Conservation (phyloP, 2,329 filamentous ascomycete genomes). For the Colletotrichum sp. region DNA sequence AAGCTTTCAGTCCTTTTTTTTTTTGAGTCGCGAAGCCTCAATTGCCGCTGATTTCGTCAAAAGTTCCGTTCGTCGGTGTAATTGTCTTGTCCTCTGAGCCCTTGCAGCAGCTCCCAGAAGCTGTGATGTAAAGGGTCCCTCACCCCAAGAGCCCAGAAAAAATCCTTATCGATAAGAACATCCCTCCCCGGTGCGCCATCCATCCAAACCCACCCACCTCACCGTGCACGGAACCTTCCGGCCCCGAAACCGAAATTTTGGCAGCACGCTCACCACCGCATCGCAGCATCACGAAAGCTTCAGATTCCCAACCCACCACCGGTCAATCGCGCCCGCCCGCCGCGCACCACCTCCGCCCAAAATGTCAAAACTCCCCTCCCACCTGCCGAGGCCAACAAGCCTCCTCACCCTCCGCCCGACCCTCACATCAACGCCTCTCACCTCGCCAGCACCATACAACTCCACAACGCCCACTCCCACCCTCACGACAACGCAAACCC, state of each 20-base stretch:
- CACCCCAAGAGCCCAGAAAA: background rate
- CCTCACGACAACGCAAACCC: slow-evolving; percentile 55
- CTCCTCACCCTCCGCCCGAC: background rate
- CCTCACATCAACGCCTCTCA: slow-evolving; percentile 13
- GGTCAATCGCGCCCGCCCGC: background rate
- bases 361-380: slow-evolving; percentile 19
- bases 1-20: background rate
- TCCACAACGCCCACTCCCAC: background rate
- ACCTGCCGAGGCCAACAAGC: slow-evolving; percentile 12
- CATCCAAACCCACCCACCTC: background rate
- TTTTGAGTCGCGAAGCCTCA: background rate
- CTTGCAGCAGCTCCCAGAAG: background rate
- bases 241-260: slow-evolving; percentile 19
- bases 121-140: slow-evolving; percentile 17
- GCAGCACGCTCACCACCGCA: background rate
- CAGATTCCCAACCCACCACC: background rate
- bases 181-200: background rate
- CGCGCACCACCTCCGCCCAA: background rate
- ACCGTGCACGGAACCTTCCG: slow-evolving; percentile 16
- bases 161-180: slow-evolving; percentile 19
- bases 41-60: background rate
- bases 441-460: slow-evolving; percentile 34
- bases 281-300: background rate
- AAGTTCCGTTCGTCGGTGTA: background rate
- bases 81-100: background rate